Conservation (phyloP, 805 yeast genomes). For the Myxozyma neotropica region DNA sequence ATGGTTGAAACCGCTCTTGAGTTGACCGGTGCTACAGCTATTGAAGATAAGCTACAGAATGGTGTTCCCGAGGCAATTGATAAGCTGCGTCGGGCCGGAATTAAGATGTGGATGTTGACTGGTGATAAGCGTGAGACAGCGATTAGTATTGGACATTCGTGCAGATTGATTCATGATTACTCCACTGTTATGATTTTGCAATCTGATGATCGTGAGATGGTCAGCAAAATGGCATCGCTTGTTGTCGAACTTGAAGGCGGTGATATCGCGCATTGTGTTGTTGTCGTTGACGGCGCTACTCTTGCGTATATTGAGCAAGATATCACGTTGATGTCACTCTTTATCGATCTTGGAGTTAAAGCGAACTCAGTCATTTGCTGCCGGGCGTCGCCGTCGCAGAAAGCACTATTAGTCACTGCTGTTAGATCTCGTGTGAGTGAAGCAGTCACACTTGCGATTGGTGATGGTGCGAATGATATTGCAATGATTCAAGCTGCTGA, state of each 20-base stretch:
- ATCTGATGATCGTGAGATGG: constrained; percentile 56
- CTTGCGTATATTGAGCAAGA: constrained; percentile 73
- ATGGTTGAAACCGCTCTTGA: constrained; percentile 68
- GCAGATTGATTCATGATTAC: constrained; percentile 88
- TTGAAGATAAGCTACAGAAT: constrained; percentile 92
- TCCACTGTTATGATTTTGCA: constrained; percentile 80
- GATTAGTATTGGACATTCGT: constrained; percentile 92
- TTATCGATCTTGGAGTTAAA: constrained; percentile 80
- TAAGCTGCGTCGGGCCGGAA: constrained; percentile 87
- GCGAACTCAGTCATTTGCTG: constrained; percentile 93
- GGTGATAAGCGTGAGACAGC: constrained; percentile 99
- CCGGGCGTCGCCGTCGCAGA: constrained; percentile 96
- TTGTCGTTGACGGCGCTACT: constrained; percentile 94
- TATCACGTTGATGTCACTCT: constrained; percentile 67
- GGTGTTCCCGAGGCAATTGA: constrained; percentile 98
- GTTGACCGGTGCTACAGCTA: constrained; percentile 90
- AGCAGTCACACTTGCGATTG: constrained; percentile 90
- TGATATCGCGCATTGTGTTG: constrained; percentile 87
- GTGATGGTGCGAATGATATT: constrained; percentile 99
- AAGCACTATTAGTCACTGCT: constrained; percentile 81
- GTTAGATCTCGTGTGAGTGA: constrained; percentile 70
- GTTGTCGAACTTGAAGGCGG: constrained; percentile 71
- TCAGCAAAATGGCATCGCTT: constrained; percentile 72
- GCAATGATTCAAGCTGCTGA: constrained; percentile 99
- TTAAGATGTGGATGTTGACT: constrained; percentile 96